These are phyloP conservation scores for Tricholoma terreum DNA, from an alignment of 768 basidiomycete genomes.

Conservation along the genomic window DNA sequence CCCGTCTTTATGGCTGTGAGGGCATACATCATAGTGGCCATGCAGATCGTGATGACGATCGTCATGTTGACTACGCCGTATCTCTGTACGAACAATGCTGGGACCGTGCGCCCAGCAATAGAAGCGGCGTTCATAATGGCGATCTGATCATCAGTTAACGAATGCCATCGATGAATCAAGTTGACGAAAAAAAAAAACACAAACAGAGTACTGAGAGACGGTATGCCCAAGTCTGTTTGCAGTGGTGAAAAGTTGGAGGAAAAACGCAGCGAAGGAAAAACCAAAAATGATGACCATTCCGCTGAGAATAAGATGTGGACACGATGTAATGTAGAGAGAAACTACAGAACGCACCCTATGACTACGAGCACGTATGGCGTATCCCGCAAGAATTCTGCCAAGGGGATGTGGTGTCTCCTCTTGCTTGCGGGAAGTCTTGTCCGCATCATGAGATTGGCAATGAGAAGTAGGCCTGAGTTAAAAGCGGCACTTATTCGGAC, in stretches of 20 bases:
- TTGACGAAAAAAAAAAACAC: not conserved
- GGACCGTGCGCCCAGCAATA: constrained; percentile 48
- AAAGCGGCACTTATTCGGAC: constrained; percentile 38
- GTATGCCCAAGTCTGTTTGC: not conserved
- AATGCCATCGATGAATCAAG: not conserved
- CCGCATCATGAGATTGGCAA: constrained; percentile 32
- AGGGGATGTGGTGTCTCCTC: constrained; percentile 17
- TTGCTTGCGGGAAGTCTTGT: constrained; percentile 34
- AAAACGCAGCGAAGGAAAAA: constrained; percentile 47
- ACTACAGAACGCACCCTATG: constrained; percentile 12
- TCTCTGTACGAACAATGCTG: constrained; percentile 38
- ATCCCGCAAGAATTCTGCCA: constrained; percentile 28
- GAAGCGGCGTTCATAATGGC: constrained; percentile 53
- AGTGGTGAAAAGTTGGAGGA: constrained; percentile 14
- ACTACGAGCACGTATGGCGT: constrained; percentile 25
- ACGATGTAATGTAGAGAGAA: not conserved
- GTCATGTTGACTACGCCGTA: constrained; percentile 45
- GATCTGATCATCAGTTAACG: constrained; percentile 28
- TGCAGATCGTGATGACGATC: constrained; percentile 29
- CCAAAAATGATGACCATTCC: constrained; percentile 30
- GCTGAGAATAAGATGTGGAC: constrained; percentile 10
- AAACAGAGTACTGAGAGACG: not conserved
- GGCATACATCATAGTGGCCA: constrained; percentile 37
- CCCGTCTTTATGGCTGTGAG: constrained; percentile 36
- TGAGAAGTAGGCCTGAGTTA: constrained; percentile 29